Evolutionary conservation across 192 early-diverging fungal genomes (phyloP), one percentile per base, ranked within the genome.

Genomic region (Coemansia sp.): DNA sequence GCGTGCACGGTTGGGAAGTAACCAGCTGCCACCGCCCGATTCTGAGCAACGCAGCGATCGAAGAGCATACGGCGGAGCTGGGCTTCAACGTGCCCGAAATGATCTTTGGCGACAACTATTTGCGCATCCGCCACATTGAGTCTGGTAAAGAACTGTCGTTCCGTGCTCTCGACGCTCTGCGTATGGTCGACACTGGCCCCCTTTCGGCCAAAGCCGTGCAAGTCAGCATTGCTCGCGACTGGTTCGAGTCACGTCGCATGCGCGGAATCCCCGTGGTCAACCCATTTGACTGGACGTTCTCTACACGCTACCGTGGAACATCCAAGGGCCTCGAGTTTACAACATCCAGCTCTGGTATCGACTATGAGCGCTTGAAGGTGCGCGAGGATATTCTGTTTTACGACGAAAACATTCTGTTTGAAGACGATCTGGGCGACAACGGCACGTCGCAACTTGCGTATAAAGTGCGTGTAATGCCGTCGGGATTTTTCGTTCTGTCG

Each of bases 201-300:
- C 72, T 78, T 37, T 85, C 87, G 48, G 89, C 85, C 36, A 87
- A 92, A 46, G 66, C 82, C 12, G 88, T 96, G 62, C 89, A 93
- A 66, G 93, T 98, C 22, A 88, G 91, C 19, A 89, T 89, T 72
- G 88, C 94, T 10, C 78, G 86, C 58, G 89, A 91, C 66, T 98
- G 96, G 96, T 85, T 85, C 15, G 84, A 86, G 53, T 88, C 90
- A 40, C 90, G 79, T 60, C 51, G 70, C 71, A 69, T 64, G 57
- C 64, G 59, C 56, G 67, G 86, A 74, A 78, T 92, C 65, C 85
- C 93, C 61, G 91, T 88, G 42, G 86, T 92, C 54, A 94, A 91
- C 60, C 94, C 95, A 10, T 99, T 96, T 59, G 96, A 99, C 72
- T 99, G 97, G 97, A 99, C 96, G 0, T 96, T 93, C 60, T 83